A percentile compares a stretch with the other conserved stretches of the same genome.
Evolutionary conservation across 352 stramenopile species (phyloP).

Genomic region (Phytophthora cactorum): DNA sequence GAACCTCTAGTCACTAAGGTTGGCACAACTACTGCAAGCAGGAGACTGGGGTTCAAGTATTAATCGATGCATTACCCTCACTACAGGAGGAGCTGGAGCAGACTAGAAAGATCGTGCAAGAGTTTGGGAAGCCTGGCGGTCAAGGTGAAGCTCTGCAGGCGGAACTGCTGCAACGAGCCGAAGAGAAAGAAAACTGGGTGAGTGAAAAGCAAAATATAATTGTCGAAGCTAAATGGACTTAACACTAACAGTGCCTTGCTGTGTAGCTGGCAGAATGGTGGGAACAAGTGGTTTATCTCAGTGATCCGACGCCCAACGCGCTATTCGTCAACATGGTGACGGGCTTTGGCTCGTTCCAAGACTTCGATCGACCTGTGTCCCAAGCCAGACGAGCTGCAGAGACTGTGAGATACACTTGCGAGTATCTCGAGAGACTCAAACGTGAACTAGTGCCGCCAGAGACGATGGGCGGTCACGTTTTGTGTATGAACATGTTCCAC

Average conservation of each 20-base stretch:
- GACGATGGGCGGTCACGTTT: slow-evolving; percentile 83
- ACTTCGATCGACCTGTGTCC: slow-evolving; percentile 76
- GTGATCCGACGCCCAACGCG: slow-evolving; percentile 82
- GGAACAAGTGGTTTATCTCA: slow-evolving; percentile 89
- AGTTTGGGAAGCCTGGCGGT: slow-evolving; percentile 57
- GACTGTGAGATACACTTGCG: slow-evolving; percentile 70
- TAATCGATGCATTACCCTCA: neutral
- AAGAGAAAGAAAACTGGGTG: slow-evolving; percentile 65
- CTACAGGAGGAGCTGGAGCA: slow-evolving; percentile 58
- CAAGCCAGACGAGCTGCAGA: slow-evolving; percentile 62
- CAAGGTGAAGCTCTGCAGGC: slow-evolving; percentile 55
- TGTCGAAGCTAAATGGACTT: neutral
- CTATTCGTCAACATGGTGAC: slow-evolving; percentile 95
- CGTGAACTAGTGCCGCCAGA: slow-evolving; percentile 84
- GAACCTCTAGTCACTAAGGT: slow-evolving; percentile 62
- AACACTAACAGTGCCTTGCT: slow-evolving; percentile 1
- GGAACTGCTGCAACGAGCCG: slow-evolving; percentile 54
- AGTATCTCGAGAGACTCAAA: slow-evolving; percentile 90
- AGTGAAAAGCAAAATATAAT: neutral
- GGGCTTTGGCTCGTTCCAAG: slow-evolving; percentile 94
- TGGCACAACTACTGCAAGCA: slow-evolving; percentile 37
- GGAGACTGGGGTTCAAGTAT: neutral
- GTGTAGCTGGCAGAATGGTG: slow-evolving; percentile 90
- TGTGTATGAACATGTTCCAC: slow-evolving; percentile 92
- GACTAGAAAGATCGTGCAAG: slow-evolving; percentile 44